Conservation (phyloP, 768 basidiomycete genomes). For the Kwoniella mangroviensis region DNA sequence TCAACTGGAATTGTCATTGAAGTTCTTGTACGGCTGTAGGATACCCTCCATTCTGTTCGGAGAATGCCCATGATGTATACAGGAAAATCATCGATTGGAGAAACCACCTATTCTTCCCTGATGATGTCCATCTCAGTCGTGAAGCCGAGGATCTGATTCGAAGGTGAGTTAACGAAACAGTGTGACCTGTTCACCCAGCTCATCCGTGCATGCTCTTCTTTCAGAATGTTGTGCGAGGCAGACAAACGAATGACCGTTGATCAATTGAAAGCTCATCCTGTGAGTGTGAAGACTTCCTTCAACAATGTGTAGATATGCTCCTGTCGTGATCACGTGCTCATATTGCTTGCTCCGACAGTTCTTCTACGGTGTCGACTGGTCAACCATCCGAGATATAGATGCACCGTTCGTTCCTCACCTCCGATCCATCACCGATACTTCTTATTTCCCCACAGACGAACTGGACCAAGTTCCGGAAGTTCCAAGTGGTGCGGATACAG, state of each 20-base stretch:
- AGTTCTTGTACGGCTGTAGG: slow-evolving; percentile 54
- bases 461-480: slow-evolving; percentile 74
- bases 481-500: slow-evolving; percentile 58
- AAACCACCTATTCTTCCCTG: slow-evolving; percentile 82
- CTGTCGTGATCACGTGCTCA: not conserved
- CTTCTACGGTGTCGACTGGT: slow-evolving; percentile 86
- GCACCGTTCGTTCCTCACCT: slow-evolving; percentile 96
- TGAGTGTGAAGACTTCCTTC: too few species aligned
- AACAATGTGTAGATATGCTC: too few species aligned
- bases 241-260: slow-evolving; percentile 79
- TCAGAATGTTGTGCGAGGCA: slow-evolving; percentile 72
- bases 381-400: slow-evolving; percentile 80
- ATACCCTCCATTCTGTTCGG: slow-evolving; percentile 95
- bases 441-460: slow-evolving; percentile 97
- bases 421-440: slow-evolving; percentile 90
- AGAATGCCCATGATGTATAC: slow-evolving; percentile 96
- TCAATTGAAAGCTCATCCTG: slow-evolving; percentile 84
- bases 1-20: not conserved
- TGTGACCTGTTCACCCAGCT: not conserved
- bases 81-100: slow-evolving; percentile 97
- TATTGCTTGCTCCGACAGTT: slow-evolving; percentile 34
- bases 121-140: slow-evolving; percentile 87
- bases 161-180: slow-evolving; percentile 62
- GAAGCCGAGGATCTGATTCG: slow-evolving; percentile 89
- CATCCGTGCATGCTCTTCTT: slow-evolving; percentile 13